Base-by-base conservation (phyloP, 345 rosid genomes). In the Camelina hispida region DNA sequence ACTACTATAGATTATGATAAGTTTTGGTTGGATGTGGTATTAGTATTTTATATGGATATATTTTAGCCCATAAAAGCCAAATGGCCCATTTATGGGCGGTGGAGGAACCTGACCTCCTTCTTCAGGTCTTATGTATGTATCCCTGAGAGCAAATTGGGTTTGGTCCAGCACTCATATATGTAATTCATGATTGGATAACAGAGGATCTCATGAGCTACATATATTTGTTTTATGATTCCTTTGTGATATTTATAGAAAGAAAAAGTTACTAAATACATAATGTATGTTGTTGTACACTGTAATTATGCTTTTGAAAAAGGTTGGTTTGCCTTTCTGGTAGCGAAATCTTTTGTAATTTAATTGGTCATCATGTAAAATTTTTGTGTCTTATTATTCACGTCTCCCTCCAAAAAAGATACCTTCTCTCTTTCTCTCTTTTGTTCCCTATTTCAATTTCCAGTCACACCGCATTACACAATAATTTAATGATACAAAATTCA, bases 281-380 rank as follows among this genome's bases (percentile, higher is more conserved):
- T 28, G 30, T 30, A 40, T 16, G 7, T 30, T 9, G 25, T 16
- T 28, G 30, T 28, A 28, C 30, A 4, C 8, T 14, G 55, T 54
- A 25, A 75, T 51, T 52, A 68, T 60, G 62, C 69, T 59, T 59
- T 51, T 20, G 55, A 9, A 68, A 74, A 68, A 75, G 62, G 47
- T 30, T 9, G 68, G 73, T 68, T 59, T 38, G 73, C 79, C 73
- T 58, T 75, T 75, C 15, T 30, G 55, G 73, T 75, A 14, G 68
- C 79, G 43, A 75, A 61, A 68, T 18, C 47, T 62, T 68, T 42
- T 59, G 68, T 28, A 4, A 68, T n/a, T n/a, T n/a, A n/a, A 60
- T 42, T 75, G 74, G 47, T 68, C 72, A 28, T 28, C 51, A 68
- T 18, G 68, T 67, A 42, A 75, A 59, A n/a, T n/a, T n/a, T n/a